Evolutionary conservation across 1,139 yeast species (phyloP), one percentile per base, ranked within the genome.

Genomic region (Eremothecium coryli): DNA sequence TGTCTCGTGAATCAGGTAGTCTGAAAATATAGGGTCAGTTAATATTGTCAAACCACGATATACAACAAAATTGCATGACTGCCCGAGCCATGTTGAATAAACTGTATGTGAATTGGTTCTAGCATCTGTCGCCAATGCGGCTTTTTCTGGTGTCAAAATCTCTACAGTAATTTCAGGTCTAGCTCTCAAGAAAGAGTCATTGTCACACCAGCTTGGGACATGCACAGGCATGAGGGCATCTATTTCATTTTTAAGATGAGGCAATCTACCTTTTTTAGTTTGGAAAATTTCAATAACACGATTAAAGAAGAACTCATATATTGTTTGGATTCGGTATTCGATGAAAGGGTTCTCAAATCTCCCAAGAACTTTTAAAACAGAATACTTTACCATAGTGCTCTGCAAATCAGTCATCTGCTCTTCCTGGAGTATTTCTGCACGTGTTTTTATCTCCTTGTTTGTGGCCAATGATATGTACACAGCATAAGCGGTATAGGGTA

Each of bases 281-380:
- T 81, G 84, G 44, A 80, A 69, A 5, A 84, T 54, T 53, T 86
- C 95, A 41, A 76, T 57, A 4, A 84, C 43, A 20, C 95, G 62
- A 39, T 86, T 82, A 29, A 72, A 63, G 23, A 82, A 61, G 58
- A 86, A 88, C 60, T 88, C 96, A 54, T 82, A 82, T 5, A 85
- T 69, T 0, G 96, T 85, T 58, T 86, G 96, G 3, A 88, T 80
- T 31, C 96, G 65, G 54, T 88, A 88, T 52, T 88, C 95, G n/a
- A 71, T 71, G 52, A 88, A 88, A 2, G 97, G 97, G 51, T 88
- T 88, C 36, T 84, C 93, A 58, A 73, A 88, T 53, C 86, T 66
- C 5, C 96, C 96, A 8, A 75, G 73, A 0, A 88, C 69, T 7
- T 71, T 69, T 39, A 85, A 41, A 35, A 70, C 62, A 48, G 67